A percentile compares a stretch with the other conserved stretches of the same genome.
These are phyloP conservation scores for Eimeria necatrix DNA, from an alignment of 169 alveolate species.

Conservation along the genomic window DNA sequence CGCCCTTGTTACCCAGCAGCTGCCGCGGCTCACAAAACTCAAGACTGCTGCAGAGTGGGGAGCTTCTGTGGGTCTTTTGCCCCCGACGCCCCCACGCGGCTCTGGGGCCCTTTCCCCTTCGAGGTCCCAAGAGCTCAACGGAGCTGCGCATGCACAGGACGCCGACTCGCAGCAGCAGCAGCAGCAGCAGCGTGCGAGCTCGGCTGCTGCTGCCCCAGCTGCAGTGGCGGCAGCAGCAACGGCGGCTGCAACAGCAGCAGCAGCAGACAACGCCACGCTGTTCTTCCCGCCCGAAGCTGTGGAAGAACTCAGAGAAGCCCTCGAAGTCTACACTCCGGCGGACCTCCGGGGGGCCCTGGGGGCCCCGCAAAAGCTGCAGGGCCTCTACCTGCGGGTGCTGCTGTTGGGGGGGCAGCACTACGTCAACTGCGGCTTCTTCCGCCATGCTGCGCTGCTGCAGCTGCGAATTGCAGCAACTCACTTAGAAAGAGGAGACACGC, in stretches of 20 bases:
- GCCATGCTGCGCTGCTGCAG: conserved; percentile 78
- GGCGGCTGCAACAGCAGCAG: conserved; percentile 44
- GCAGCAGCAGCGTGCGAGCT: background rate
- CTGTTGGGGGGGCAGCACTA: conserved; percentile 76
- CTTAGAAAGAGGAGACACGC: conserved; percentile 32
- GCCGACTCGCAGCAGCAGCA: background rate
- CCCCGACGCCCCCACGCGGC: background rate
- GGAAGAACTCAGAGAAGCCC: background rate
- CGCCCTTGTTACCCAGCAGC: conserved; percentile 67
- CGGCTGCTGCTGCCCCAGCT: no score
- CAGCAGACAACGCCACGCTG: conserved; percentile 7
- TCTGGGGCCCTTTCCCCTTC: background rate
- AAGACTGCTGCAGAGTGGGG: conserved; percentile 5
- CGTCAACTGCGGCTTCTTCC: conserved; percentile 64
- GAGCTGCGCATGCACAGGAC: background rate
- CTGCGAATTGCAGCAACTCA: conserved; percentile 57
- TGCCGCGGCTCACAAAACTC: conserved; percentile 63
- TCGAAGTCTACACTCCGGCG: conserved; percentile 9
- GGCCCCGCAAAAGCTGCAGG: background rate
- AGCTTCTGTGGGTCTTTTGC: background rate
- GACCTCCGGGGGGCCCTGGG: conserved; percentile 24
- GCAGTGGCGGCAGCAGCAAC: background rate
- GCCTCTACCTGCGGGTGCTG: conserved; percentile 16
- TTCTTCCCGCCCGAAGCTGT: conserved; percentile 26
- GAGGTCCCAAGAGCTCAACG: background rate